Percentiles rank a stretch among this genome's conserved stretches.
Evolutionary conservation across 306 rosid species (phyloP).

Genomic region (Prunus mongolica): DNA sequence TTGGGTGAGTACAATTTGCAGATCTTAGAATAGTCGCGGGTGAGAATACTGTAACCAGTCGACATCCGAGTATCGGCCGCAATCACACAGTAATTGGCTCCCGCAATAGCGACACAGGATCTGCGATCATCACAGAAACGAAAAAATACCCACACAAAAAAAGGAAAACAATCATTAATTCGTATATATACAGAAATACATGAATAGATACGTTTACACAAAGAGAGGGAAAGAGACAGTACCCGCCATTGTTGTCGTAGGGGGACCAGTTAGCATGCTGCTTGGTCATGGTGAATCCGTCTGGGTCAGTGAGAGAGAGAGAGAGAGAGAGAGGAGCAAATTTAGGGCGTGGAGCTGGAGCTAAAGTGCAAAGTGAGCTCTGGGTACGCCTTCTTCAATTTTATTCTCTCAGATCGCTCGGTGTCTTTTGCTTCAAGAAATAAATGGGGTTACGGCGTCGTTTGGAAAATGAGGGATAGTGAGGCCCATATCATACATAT

Average conservation of each 20-base stretch:
- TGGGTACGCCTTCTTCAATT: background rate
- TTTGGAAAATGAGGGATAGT: background rate
- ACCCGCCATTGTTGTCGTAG: conserved; percentile 98
- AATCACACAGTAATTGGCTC: conserved; percentile 85
- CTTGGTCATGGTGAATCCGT: conserved; percentile 53
- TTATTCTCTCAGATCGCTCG: conserved; percentile 26
- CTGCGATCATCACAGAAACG: conserved; percentile 27
- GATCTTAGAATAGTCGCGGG: conserved; percentile 92
- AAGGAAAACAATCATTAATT: background rate
- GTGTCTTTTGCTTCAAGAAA: conserved; percentile 60
- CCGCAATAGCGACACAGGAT: conserved; percentile 93
- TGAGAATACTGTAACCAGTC: conserved; percentile 86
- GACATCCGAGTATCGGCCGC: conserved; percentile 98
- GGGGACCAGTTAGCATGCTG: conserved; percentile 93
- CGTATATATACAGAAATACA: background rate
- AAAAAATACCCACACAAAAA: background rate
- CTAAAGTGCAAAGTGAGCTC: background rate
- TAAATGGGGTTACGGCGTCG: conserved; percentile 8
- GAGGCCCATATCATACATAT: background rate
- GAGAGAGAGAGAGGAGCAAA: background rate
- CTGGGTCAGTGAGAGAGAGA: conserved; percentile 3
- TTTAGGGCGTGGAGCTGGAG: conserved; percentile 9
- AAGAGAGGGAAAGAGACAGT: conserved; percentile 5
- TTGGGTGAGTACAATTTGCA: conserved; percentile 48
- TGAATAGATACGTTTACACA: background rate